Percentiles rank a stretch among this genome's conserved stretches.
Conservation (phyloP, 1,139 yeast species). For the Suhomyces terraborum region DNA sequence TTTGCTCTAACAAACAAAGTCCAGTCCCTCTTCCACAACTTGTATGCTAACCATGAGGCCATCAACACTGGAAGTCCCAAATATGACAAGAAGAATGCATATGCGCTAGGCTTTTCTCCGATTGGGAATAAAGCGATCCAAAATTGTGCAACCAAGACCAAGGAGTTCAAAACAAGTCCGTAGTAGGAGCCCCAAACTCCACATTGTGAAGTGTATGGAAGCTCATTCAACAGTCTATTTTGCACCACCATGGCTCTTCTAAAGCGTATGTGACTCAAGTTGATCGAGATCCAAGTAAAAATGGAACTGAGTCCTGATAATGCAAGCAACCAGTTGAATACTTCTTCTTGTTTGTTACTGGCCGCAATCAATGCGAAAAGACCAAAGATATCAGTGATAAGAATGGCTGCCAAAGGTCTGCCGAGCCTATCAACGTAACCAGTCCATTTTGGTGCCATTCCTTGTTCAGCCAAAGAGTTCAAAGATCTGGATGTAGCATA, state of each 20-base stretch:
- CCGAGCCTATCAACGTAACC: slow-evolving; percentile 37
- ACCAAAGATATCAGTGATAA: slow-evolving; percentile 50
- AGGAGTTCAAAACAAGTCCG: slow-evolving; percentile 60
- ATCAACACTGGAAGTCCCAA: slow-evolving; percentile 64
- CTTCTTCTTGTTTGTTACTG: slow-evolving; percentile 59
- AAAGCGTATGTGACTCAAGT: slow-evolving; percentile 75
- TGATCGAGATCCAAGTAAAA: slow-evolving; percentile 83
- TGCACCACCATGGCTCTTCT: slow-evolving; percentile 69
- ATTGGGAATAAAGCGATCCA: slow-evolving; percentile 76
- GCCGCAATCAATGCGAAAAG: slow-evolving; percentile 75
- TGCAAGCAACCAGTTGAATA: slow-evolving; percentile 81
- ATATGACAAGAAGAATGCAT: slow-evolving; percentile 60
- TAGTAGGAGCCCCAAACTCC: slow-evolving; percentile 71
- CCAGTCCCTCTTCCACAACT: slow-evolving; percentile 58
- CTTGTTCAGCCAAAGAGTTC: slow-evolving; percentile 36
- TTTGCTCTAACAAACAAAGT: slow-evolving; percentile 26
- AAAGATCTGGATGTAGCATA: slow-evolving; percentile 37
- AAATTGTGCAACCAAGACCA: slow-evolving; percentile 77
- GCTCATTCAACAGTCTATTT: slow-evolving; percentile 65
- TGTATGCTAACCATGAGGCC: slow-evolving; percentile 58
- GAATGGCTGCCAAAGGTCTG: slow-evolving; percentile 35
- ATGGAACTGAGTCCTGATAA: slow-evolving; percentile 81
- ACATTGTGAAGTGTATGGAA: slow-evolving; percentile 67
- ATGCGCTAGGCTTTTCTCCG: slow-evolving; percentile 57
- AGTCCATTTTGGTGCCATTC: slow-evolving; percentile 35